phyloP scores from a whole-genome alignment of 192 early-diverging fungal genomes.

The Coemansia sp. region DNA sequence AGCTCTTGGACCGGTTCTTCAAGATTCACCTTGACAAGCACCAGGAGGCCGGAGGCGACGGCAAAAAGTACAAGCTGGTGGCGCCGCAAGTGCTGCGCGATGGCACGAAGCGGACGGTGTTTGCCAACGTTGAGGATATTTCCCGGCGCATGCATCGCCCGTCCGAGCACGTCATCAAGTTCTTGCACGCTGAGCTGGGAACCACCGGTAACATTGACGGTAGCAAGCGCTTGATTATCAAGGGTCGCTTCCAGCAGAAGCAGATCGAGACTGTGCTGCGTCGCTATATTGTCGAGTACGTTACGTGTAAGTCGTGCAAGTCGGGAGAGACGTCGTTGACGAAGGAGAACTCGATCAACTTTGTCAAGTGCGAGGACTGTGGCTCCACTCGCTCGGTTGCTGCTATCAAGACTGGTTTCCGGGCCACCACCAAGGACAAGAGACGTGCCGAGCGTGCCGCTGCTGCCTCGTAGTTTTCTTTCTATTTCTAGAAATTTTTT shows the following conservation, averaged over 20 bases:
- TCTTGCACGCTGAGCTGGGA: conserved; percentile 97
- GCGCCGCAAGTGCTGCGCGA: conserved; percentile 89
- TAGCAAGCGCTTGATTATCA: conserved; percentile 87
- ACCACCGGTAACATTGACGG: conserved; percentile 96
- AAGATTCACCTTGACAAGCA: conserved; percentile 89
- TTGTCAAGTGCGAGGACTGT: conserved; percentile 96
- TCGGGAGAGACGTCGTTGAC: conserved; percentile 88
- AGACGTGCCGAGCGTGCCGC: conserved; percentile 38
- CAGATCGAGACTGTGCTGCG: conserved; percentile 98
- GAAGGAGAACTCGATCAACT: conserved; percentile 95
- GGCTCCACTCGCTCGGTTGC: conserved; percentile 92
- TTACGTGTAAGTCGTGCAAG: conserved; percentile 99
- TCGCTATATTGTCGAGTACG: conserved; percentile 97
- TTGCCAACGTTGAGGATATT: conserved; percentile 96
- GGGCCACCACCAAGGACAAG: conserved; percentile 68
- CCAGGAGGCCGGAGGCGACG: conserved; percentile 88
- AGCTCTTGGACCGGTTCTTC: conserved; percentile 89
- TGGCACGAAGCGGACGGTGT: conserved; percentile 93
- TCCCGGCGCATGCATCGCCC: conserved; percentile 91
- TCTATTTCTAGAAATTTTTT: not conserved
- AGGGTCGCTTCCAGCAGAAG: conserved; percentile 98
- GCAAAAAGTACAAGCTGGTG: conserved; percentile 90
- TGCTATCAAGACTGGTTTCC: conserved; percentile 96
- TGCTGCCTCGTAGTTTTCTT: not conserved
- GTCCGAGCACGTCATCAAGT: conserved; percentile 97